Base-by-base conservation (phyloP, 495 filamentous ascomycete species). In the Penicilliopsis zonata region DNA sequence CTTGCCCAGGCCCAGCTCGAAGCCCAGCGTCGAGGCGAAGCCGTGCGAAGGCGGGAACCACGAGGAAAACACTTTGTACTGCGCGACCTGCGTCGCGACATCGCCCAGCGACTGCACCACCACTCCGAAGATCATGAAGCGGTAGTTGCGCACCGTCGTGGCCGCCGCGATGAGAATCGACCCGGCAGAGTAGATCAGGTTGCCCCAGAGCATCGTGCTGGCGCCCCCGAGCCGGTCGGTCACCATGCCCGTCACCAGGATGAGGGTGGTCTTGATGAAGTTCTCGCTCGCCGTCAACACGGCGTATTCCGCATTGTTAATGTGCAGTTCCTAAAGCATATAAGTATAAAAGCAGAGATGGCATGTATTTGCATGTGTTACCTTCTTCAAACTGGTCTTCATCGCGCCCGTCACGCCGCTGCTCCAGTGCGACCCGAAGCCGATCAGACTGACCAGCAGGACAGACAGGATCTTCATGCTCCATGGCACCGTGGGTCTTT, bases 51-150 rank as follows among this genome's bases (percentile, higher is more conserved):
- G 59, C 2, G 60, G 44, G 37, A 67, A 65, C 60, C 60, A 67
- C 1, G 59, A 63, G 0, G 62, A 67, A 30, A 65, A 67, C 52
- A 67, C 61, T 28, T 67, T 67, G 30, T 67, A 64, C 28, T 65
- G 59, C 0, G 62, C 60, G 18, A 63, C 47, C 36, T 65, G 60
- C 4, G 60, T 67, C 1, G 63, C 60, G 30, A 63, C 61, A 35
- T 65, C 61, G 1, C 61, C 61, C 1, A 67, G 34, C 1, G 59
- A 55, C 10, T 60, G 46, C 23, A 67, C 44, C 4, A 66, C 46
- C 19, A 57, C 35, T 4, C 59, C 60, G 5, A 50, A 50, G 19
- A 67, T 47, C 62, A 67, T 64, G 39, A 67, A 65, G 9, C 57
- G 49, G 37, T 54, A 67, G 0, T 53, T 60, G 9, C 53, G 57